Base-by-base conservation (phyloP, 1,284 basidiomycete species). In the Apiotrichum sp. region DNA sequence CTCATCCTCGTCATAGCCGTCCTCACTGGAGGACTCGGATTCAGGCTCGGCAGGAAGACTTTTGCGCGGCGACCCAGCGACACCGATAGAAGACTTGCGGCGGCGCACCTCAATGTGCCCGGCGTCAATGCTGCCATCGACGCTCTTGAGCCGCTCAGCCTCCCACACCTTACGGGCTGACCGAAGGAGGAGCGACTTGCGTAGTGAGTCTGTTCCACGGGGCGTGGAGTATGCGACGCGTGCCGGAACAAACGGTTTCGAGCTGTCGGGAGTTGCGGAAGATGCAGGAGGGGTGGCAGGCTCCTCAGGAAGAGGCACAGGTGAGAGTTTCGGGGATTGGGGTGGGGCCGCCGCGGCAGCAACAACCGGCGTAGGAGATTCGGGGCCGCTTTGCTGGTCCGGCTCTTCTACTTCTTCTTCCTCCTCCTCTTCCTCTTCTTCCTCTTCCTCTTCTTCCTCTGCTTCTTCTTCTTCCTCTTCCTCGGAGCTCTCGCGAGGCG, bases 161-260 rank as follows among this genome's bases (percentile, higher is more conserved):
- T 74, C 65, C 70, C 70, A 71, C 4, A 65, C 66, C 56, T 72
- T 74, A 14, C 73, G 62, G 0, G 72, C 73, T 0, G 72, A 73
- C 3, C 69, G 65, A 6, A 75, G 61, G 4, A 76, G 62, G 2
- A 75, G 60, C 2, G 68, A 62, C 48, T 72, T 69, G 47, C 72
- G 65, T 4, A 76, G 63, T 1, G 72, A 70, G 8, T 62, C 63
- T 2, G 65, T 58, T 22, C 43, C 61, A 33, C 64, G 64, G 3
- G 67, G 72, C 13, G 68, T 68, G 10, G 65, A 64, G 47, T 67
- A 55, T 13, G 65, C 69, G 36, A 70, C 57, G 32, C 63, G 61
- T 31, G 67, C 58, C 10, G 71, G 60, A 32, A 71, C 59, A 29
- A 29, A 29, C 29, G 29, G 29, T 3, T 29, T 38, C 38, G 16